Base-by-base conservation (phyloP, 164 flowering plant species). In the Magnolia changhungtana region DNA sequence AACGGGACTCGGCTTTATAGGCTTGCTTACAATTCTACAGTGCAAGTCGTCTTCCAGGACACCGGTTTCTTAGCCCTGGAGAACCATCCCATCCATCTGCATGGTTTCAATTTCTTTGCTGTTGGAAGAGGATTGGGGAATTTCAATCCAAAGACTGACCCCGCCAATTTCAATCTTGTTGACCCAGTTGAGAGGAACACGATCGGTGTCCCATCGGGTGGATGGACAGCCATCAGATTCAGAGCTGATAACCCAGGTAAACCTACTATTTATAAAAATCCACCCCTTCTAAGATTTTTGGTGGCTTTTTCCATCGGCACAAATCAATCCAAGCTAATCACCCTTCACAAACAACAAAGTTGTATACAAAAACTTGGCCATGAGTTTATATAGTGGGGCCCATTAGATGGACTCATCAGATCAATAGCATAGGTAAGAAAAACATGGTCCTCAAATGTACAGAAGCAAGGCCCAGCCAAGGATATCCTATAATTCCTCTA, bases 131-230 rank as follows among this genome's bases (percentile, higher is more conserved):
- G 94, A 23, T 1, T 87, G 6, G 96, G 97, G 18, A 92, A 90
- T 67, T 92, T 78, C 69, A 80, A 89, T 76, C 74, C 91, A 0
- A 85, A 77, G 50, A 88, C 49, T 0, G 93, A 89, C 80, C 82
- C 90, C 0, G 76, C 79, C 50, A 88, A 75, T 0, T 92, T 89
- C 63, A 92, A 92, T 75, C 88, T 92, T 0, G 86, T 86, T 20
- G 95, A 92, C 51, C 93, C 97, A 18, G 89, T 88, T 37, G 97
- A 92, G 82, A 85, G 94, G 84, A 92, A 90, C 82, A 92, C 94
- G 0, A 78, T 92, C 50, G 88, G 92, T 7, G 93, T 89, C 7
- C 93, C 97, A 1, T 79, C 94, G 2, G 97, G 97, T 13, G 97
- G 97, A 24, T 92, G 97, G 97, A 76, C 75, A 0, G 93, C 93